Evolutionary conservation across 345 rosid species (phyloP).

Genomic region (Brassica incana): DNA sequence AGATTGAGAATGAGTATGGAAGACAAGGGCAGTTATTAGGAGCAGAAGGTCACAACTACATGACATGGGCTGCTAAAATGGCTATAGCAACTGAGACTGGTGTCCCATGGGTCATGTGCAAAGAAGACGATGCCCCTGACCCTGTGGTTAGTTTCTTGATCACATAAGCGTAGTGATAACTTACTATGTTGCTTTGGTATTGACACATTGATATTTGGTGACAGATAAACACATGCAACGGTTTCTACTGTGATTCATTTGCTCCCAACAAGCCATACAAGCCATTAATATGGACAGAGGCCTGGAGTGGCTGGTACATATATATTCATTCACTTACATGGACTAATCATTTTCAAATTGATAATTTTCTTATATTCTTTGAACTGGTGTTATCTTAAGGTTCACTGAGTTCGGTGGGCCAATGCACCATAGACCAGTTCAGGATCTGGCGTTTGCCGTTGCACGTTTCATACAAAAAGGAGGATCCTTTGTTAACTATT

Average conservation of each 20-base stretch:
- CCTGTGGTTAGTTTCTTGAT: conserved; percentile 68
- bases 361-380: conserved; percentile 1
- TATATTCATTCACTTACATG: conserved; percentile 23
- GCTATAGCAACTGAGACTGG: conserved; percentile 82
- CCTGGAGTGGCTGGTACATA: conserved; percentile 97
- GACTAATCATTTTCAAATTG: conserved; percentile 15
- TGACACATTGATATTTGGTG: conserved; percentile 23
- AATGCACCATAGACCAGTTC: conserved; percentile 87
- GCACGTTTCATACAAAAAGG: conserved; percentile 95
- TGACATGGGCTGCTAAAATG: conserved; percentile 98
- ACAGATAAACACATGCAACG: conserved; percentile 98
- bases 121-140: conserved; percentile 98
- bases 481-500: conserved; percentile 93
- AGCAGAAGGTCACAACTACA: conserved; percentile 72
- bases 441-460: conserved; percentile 96
- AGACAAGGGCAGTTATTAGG: conserved; percentile 78
- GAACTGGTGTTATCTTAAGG: conserved; percentile 48
- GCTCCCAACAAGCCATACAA: conserved; percentile 94
- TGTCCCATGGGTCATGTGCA: conserved; percentile 99
- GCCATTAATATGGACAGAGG: conserved; percentile 97
- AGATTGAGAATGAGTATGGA: conserved; percentile 99
- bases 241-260: conserved; percentile 97
- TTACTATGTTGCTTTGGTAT: conserved; percentile 1
- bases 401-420: conserved; percentile 96
- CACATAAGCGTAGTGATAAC: neutral